These are phyloP conservation scores for Saturnispora mendoncae DNA, from an alignment of 805 yeast genomes.

Conservation along the genomic window DNA sequence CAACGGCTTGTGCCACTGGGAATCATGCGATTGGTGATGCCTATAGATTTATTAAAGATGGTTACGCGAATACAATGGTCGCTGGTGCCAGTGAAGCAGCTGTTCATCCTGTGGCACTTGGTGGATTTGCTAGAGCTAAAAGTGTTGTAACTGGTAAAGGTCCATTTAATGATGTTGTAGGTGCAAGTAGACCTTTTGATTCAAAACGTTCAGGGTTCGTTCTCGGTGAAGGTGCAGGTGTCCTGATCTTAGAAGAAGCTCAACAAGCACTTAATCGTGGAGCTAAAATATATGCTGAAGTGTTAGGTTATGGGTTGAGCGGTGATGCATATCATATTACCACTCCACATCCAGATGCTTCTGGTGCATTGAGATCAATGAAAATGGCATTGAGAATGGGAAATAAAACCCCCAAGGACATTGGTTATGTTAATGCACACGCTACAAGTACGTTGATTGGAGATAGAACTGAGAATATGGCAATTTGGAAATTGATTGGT, in stretches of 20 bases:
- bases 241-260: slow-evolving; percentile 64
- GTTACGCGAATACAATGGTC: slow-evolving; percentile 76
- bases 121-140: slow-evolving; percentile 87
- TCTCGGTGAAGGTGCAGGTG: slow-evolving; percentile 87
- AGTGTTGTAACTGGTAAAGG: slow-evolving; percentile 49
- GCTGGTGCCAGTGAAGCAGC: slow-evolving; percentile 94
- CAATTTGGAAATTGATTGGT: slow-evolving; percentile 50
- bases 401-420: slow-evolving; percentile 35
- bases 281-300: slow-evolving; percentile 66
- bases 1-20: slow-evolving; percentile 98
- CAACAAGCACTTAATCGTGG: slow-evolving; percentile 66
- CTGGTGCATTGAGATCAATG: slow-evolving; percentile 84
- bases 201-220: slow-evolving; percentile 74
- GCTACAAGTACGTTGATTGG: slow-evolving; percentile 92
- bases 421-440: slow-evolving; percentile 88
- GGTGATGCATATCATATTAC: slow-evolving; percentile 94
- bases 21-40: slow-evolving; percentile 93
- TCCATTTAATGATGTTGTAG: slow-evolving; percentile 50
- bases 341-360: slow-evolving; percentile 75
- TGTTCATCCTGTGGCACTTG: slow-evolving; percentile 75
- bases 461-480: slow-evolving; percentile 77
- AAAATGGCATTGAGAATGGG: slow-evolving; percentile 55
- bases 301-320: slow-evolving; percentile 80
- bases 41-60: slow-evolving; percentile 63
- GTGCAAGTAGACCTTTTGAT: slow-evolving; percentile 87